Evolutionary conservation across 805 yeast genomes (phyloP).

Genomic region (Wickerhamiella nectarea): DNA sequence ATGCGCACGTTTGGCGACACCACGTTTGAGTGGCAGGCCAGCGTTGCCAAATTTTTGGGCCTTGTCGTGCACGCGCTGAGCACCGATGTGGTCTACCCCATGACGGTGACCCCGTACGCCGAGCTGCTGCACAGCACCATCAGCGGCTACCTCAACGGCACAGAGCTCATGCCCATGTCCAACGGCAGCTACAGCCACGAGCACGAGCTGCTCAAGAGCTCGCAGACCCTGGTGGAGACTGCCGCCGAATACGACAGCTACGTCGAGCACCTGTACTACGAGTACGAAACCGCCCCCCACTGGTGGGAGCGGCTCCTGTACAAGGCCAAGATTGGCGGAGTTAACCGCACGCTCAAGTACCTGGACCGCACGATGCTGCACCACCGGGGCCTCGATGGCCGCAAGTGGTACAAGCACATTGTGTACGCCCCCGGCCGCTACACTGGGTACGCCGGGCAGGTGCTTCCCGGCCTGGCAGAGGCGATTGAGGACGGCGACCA

Average conservation of each 20-base stretch:
- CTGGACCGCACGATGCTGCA: constrained; percentile 37
- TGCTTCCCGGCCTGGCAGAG: constrained; percentile 42
- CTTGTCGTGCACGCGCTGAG: constrained; percentile 35
- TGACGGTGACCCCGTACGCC: constrained; percentile 33
- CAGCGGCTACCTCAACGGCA: constrained; percentile 23
- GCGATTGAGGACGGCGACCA: constrained; percentile 37
- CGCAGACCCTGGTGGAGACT: constrained; percentile 19
- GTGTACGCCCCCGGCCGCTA: constrained; percentile 45
- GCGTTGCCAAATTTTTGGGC: constrained; percentile 42
- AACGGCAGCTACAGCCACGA: background rate
- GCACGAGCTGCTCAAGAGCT: constrained; percentile 13
- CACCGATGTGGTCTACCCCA: constrained; percentile 35
- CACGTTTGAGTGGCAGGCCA: constrained; percentile 43
- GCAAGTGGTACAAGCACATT: constrained; percentile 47
- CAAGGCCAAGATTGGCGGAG: constrained; percentile 18
- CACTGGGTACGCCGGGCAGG: constrained; percentile 47
- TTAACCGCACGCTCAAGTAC: constrained; percentile 31
- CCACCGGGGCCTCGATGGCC: constrained; percentile 36
- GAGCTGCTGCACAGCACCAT: constrained; percentile 29
- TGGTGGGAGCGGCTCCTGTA: constrained; percentile 33
- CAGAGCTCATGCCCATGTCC: constrained; percentile 8
- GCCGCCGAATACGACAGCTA: constrained; percentile 37
- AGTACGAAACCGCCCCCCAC: constrained; percentile 53
- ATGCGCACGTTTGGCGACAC: constrained; percentile 51
- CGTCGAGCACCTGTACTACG: constrained; percentile 34